Conservation (phyloP, 495 filamentous ascomycete species). For the Daldinia loculata region DNA sequence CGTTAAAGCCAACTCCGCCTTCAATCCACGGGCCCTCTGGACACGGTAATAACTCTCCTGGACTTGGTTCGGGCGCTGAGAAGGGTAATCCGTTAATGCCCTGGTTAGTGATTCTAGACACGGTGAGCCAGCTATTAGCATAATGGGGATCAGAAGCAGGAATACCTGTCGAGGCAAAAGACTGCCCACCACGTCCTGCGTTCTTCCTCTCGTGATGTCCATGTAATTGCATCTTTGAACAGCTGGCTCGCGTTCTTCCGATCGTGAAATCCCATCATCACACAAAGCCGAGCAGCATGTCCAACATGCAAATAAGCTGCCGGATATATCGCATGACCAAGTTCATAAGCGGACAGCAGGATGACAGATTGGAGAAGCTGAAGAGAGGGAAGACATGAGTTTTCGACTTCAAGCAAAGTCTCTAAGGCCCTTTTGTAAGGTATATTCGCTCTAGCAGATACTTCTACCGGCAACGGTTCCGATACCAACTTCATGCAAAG, state of each 20-base stretch:
- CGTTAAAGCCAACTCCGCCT: constrained; percentile 35
- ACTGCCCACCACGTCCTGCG: constrained; percentile 41
- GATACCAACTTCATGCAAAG: constrained; percentile 57
- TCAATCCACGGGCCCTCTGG: constrained; percentile 32
- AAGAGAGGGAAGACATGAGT: constrained; percentile 47
- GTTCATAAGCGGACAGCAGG: constrained; percentile 53
- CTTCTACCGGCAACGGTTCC: constrained; percentile 42
- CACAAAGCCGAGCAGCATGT: constrained; percentile 51
- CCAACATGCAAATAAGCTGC: constrained; percentile 56
- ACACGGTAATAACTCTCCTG: constrained; percentile 32
- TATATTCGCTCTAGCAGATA: constrained; percentile 49
- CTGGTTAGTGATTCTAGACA: constrained; percentile 25
- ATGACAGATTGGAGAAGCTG: constrained; percentile 53
- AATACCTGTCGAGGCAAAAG: constrained; percentile 39
- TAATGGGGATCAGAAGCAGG: not conserved
- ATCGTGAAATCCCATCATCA: constrained; percentile 58
- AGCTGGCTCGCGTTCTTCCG: constrained; percentile 43
- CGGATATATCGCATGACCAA: constrained; percentile 57
- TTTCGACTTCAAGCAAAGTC: constrained; percentile 25
- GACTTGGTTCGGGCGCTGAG: constrained; percentile 34
- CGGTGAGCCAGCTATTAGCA: not conserved
- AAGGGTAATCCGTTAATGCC: constrained; percentile 28
- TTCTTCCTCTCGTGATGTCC: constrained; percentile 38
- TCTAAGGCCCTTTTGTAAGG: constrained; percentile 47
- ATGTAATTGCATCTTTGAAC: constrained; percentile 31